Base-by-base conservation (phyloP, 768 basidiomycete genomes). In the Phanerochaete carnosa region DNA sequence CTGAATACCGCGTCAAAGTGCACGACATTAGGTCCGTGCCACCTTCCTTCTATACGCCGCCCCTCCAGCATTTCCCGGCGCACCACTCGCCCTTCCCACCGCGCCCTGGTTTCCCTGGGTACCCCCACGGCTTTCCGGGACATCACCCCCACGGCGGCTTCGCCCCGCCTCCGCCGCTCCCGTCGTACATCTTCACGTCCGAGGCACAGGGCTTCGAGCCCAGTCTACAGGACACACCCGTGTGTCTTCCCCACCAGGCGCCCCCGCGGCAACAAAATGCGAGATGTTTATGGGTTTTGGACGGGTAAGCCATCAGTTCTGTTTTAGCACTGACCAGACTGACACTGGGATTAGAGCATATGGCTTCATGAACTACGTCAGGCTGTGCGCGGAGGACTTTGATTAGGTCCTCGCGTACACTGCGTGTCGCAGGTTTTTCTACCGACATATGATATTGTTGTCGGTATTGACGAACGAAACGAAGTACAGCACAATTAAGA, bases 151-250 rank as follows among this genome's bases (percentile, higher is more conserved):
- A 50, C 28, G 46, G 53, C n/a, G 30, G 28, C 11, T 25, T 45
- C 39, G 70, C 62, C 2, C 32, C 72, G 6, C 59, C 59, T 11
- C 62, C 74, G n/a, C 77, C 79, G 2, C 70, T 71, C 6, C 70
- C 80, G 37, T 68, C 76, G 58, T 82, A 80, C 53, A 68, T 80
- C 29, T 75, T 79, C 55, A 81, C 80, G 0, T 76, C 79, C 0
- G 59, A 63, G 22, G 65, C 68, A 35, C 63, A 75, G 19, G 65
- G 63, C 2, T 69, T 73, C 43, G 66, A 70, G 53, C 76, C 80
- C 0, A 71, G 76, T 59, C 79, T 79, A 74, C 76, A 77, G 13
- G 68, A 74, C 3, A 72, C 70, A 12, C 77, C 77, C 8, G 62
- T 69, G 45, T 66, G 63, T 13, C 52, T 51, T 13, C 64, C 64